phyloP scores from a whole-genome alignment of 495 filamentous ascomycete species.

The Aspergillus nanangensis region DNA sequence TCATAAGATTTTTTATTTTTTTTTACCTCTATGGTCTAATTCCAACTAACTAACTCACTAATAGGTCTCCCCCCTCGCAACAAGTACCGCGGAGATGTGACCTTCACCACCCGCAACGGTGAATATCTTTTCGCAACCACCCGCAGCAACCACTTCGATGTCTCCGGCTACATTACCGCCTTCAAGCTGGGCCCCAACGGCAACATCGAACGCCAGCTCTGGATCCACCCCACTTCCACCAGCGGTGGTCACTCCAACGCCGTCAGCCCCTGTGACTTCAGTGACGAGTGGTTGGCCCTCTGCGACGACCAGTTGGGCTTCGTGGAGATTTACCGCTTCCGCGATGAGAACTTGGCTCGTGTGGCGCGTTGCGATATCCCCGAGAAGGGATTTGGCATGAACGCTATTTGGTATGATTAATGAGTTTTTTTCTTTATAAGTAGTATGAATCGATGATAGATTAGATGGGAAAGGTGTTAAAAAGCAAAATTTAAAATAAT shows the following conservation, averaged over 20 bases:
- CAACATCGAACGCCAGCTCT: conserved; percentile 70
- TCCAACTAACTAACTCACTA: conserved; percentile 15
- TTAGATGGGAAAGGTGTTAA: not conserved
- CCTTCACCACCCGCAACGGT: conserved; percentile 59
- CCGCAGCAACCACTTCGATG: conserved; percentile 65
- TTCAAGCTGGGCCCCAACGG: conserved; percentile 68
- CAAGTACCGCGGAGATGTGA: conserved; percentile 75
- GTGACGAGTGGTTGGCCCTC: conserved; percentile 78
- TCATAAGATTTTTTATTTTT: not conserved
- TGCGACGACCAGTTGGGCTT: conserved; percentile 81
- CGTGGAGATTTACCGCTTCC: conserved; percentile 81
- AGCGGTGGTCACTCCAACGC: conserved; percentile 84
- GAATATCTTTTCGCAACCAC: conserved; percentile 78
- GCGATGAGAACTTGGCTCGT: conserved; percentile 69
- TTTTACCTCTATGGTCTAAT: not conserved
- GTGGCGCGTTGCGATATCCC: conserved; percentile 70
- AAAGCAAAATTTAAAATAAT: too few species aligned
- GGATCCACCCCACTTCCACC: conserved; percentile 76
- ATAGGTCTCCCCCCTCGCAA: conserved; percentile 46
- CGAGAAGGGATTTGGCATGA: conserved; percentile 84
- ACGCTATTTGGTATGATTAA: conserved; percentile 86
- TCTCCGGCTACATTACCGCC: conserved; percentile 76
- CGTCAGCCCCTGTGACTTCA: conserved; percentile 73
- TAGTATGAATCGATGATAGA: too few species aligned
- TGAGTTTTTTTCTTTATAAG: too few species aligned